These are phyloP conservation scores for Pouteria campechiana DNA, from an alignment of 179 eudicot genomes.

Conservation along the genomic window DNA sequence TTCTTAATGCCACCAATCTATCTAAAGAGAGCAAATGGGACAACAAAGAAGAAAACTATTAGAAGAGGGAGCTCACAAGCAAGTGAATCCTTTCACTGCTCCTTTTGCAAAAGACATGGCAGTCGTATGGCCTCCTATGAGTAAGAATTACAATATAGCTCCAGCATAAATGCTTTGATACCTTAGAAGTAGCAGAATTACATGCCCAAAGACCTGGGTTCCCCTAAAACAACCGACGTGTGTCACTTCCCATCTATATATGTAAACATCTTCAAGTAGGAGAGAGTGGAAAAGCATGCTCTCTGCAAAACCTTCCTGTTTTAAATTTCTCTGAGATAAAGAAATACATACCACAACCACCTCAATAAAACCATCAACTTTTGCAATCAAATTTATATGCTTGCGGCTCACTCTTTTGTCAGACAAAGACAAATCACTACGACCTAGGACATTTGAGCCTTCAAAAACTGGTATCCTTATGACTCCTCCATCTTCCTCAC, in stretches of 20 bases:
- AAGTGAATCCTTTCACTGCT: too few species aligned
- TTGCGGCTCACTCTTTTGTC: constrained; percentile 92
- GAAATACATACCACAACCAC: constrained; percentile 44
- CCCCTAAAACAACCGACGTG: neutral
- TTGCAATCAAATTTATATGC: constrained; percentile 46
- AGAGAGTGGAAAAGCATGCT: neutral
- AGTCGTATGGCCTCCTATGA: too few species aligned
- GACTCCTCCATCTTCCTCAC: constrained; percentile 36
- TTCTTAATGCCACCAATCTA: too few species aligned
- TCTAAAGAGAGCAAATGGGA: too few species aligned
- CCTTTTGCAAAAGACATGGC: too few species aligned
- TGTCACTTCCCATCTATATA: neutral
- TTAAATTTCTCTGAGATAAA: neutral
- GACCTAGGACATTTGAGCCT: constrained; percentile 61
- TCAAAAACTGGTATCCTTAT: constrained; percentile 34
- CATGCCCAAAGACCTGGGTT: neutral
- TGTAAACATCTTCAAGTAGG: neutral
- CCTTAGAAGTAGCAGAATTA: too few species aligned
- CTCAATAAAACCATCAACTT: constrained; percentile 30
- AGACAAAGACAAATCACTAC: constrained; percentile 29
- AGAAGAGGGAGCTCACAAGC: too few species aligned
- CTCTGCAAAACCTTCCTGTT: neutral
- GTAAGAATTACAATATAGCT: too few species aligned
- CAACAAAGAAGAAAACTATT: too few species aligned
- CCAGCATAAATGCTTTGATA: too few species aligned